Evolutionary conservation across 345 rosid species (phyloP), one percentile per base, ranked within the genome.

Genomic region (Acer saccharum): DNA sequence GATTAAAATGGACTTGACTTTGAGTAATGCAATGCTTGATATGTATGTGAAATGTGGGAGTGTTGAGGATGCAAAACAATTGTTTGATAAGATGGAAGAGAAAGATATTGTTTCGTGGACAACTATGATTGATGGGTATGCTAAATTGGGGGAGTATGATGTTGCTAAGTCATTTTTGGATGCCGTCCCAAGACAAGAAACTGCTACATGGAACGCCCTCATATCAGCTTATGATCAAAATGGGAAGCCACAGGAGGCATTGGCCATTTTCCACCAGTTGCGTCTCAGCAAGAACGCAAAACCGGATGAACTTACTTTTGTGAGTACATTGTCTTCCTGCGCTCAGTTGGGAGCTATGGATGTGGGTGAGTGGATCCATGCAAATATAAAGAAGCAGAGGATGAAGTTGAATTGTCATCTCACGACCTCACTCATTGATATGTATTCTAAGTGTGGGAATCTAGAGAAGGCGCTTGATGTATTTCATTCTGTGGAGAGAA

Each of bases 381-480:
- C 70, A 27, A 85, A 87, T 75, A 77, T 91, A 10, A 81, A 84
- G 81, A 90, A 86, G 50, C 86, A 82, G 2, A 84, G 82, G 8
- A 84, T 91, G 57, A 85, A 68, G 77, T 78, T 89, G 77, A 91
- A 87, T 80, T 87, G 88, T 73, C 82, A 86, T 69, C 83, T 91
- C 29, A 79, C 88, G 6, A 89, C 95, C 18, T 79, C 95, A 11
- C 85, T 93, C 74, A 90, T 93, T 76, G 95, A 91, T 77, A 88
- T 93, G 95, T 93, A 91, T 85, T 83, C 95, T 7, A 90, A 91
- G 81, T 85, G 97, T 54, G 97, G 97, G 23, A 88, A 89, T 81
- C 78, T 93, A 27, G 88, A 85, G 65, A 87, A 91, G 81, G 95
- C 94, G 0, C 87, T 89, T 61, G 88, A 85, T 72, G 87, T 93